Percentiles rank a stretch among this genome's conserved stretches.
phyloP scores from a whole-genome alignment of 306 rosid genomes.

The Glycine latifolia region DNA sequence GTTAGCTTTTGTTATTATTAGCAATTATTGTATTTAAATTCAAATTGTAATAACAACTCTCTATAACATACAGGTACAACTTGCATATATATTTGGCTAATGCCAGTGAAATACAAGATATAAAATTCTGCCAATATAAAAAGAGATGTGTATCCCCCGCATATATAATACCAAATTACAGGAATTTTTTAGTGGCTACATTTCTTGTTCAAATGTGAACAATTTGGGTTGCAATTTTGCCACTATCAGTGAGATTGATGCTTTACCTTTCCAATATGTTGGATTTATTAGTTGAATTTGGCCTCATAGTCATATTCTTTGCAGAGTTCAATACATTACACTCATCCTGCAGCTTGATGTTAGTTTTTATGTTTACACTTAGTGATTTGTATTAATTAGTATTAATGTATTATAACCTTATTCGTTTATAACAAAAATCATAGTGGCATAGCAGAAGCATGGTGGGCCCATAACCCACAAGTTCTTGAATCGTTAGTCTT shows the following conservation, averaged over 20 bases:
- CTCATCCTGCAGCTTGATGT: not conserved
- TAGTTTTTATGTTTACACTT: no score
- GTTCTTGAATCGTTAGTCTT: not conserved
- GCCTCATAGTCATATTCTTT: not conserved
- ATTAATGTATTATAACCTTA: no score
- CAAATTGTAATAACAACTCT: no score
- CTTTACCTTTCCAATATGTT: not conserved
- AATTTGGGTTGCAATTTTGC: not conserved
- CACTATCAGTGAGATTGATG: not conserved
- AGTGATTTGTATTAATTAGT: no score
- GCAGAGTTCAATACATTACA: not conserved
- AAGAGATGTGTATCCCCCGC: not conserved
- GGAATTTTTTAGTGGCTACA: not conserved
- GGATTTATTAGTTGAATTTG: not conserved
- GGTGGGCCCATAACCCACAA: not conserved
- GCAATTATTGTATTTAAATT: no score
- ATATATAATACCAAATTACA: not conserved
- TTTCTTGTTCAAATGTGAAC: not conserved
- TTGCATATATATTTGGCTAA: no score
- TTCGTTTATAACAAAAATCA: not conserved
- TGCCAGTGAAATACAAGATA: no score
- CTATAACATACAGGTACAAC: no score
- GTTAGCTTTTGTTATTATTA: no score
- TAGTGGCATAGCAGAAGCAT: not conserved
- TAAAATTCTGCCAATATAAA: no score